Percentiles rank a stretch among this genome's conserved stretches.
Conservation (phyloP, 2,329 filamentous ascomycete genomes). For the Monilinia fructigena region DNA sequence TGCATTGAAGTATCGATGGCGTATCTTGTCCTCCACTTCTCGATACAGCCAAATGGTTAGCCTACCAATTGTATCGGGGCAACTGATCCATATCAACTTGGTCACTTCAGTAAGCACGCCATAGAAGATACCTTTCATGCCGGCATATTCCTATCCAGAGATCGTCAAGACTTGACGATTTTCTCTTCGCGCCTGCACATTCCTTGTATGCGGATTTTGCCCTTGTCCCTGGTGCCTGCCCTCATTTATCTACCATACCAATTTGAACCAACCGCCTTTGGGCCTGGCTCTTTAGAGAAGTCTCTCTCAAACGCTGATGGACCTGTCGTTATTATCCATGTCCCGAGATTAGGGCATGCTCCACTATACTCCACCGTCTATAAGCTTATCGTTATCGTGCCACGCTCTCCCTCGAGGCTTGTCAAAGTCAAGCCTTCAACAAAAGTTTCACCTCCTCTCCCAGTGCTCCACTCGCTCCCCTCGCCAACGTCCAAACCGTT, state of each 20-base stretch:
- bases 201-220: neutral
- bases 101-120: neutral
- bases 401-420: neutral
- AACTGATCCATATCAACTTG: neutral
- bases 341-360: neutral
- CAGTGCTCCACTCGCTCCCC: neutral
- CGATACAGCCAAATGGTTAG: neutral
- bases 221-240: constrained; percentile 6
- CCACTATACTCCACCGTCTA: constrained; percentile 6
- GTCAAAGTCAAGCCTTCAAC: neutral
- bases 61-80: neutral
- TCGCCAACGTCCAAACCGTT: neutral
- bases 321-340: neutral
- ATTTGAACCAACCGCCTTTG: neutral
- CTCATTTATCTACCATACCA: neutral
- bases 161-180: neutral
- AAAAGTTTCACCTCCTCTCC: neutral
- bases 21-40: constrained; percentile 3
- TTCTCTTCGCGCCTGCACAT: neutral
- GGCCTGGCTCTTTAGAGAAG: neutral
- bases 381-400: constrained; percentile 14
- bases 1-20: constrained; percentile 7
- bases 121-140: neutral
- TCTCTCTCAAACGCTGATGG: neutral
- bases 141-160: neutral